Evolutionary conservation across 768 basidiomycete species (phyloP), one percentile per base, ranked within the genome.

Genomic region (Tylopilus rubrobrunneus): DNA sequence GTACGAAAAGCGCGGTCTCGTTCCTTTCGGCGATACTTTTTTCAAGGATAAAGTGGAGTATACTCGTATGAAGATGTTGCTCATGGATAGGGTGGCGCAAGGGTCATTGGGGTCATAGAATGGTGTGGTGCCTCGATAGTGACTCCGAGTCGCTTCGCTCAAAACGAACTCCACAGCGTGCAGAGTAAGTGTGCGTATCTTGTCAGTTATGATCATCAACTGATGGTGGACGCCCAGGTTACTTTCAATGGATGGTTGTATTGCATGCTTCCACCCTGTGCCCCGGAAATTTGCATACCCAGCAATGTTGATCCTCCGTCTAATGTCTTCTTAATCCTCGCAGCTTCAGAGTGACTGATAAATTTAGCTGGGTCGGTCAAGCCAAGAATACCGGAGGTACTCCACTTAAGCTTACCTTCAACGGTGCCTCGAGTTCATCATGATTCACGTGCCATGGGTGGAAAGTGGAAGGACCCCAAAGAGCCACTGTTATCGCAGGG

Each of bases 41-140:
- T 81, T 61, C 68, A 84, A 83, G 68, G 75, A 74, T 6, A 63
- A 69, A 40, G 77, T 83, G 57, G 73, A 82, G 68, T 86, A 84
- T 62, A 67, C 80, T 57, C 73, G 78, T 48, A 83, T 85, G 83
- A 72, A 67, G 64, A 71, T 74, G 58, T 62, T 59, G 52, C 54
- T 68, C n/a, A 39, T 34, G 49, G 49, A 41, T n/a, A 25, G 34
- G 27, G 53, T 29, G 29, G 47, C 46, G 17, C 8, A 31, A 31
- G 31, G 8, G 31, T 7, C 7, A 31, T 31, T 31, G 31, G 31
- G 31, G 10, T 11, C 31, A 31, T 7, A 31, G 31, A 3, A 12
- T 48, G 48, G 21, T 21, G 21, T 25, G 37, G 25, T 49, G 54
- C 44, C 34, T 25, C n/a, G n/a, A n/a, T n/a, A n/a, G n/a, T n/a